Base-by-base conservation (phyloP, 108 stramenopile species). In the Nannochloropsis gaditana region DNA sequence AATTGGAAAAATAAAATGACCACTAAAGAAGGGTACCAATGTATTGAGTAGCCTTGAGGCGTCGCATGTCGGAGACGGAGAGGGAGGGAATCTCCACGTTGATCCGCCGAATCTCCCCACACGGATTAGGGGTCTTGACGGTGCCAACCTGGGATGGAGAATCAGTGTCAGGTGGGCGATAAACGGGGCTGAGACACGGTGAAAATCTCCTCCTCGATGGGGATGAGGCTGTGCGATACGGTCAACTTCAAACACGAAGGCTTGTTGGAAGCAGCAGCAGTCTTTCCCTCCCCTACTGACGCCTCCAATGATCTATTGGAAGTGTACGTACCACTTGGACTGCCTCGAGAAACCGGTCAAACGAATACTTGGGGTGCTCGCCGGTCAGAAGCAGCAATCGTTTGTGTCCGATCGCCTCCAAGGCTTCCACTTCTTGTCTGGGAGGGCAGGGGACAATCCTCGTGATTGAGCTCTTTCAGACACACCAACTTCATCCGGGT, bases 381-480 rank as follows among this genome's bases (percentile, higher is more conserved):
- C 59, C 59, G 19, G 59, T 73, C 4, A 73, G 59, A 15, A 73
- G 59, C 59, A 73, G n/a, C 59, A 73, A n/a, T n/a, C 59, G 59
- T n/a, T 73, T 73, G 8, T 73, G 59, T 15, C 59, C 59, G n/a
- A 73, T 73, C 59, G 59, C 59, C 59, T 73, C 59, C 59, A 73
- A 73, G 59, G 59, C 59, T n/a, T 73, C 59, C 59, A 73, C 59
- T 73, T 73, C 59, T 73, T 73, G 59, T n/a, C 59, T 73, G 59
- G 19, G 59, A 8, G 8, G 31, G 31, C 31, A 31, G 1, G 31
- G 31, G 31, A 31, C 31, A 31, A 31, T 31, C 31, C 31, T 31
- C 31, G 31, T 31, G 31, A 31, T 31, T 31, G 31, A 31, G 0
- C 31, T 31, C 31, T 31, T 31, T 31, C 31, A 1, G 31, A 31